Evolutionary conservation across 345 rosid genomes (phyloP).

Genomic region (Pugionium cornutum): DNA sequence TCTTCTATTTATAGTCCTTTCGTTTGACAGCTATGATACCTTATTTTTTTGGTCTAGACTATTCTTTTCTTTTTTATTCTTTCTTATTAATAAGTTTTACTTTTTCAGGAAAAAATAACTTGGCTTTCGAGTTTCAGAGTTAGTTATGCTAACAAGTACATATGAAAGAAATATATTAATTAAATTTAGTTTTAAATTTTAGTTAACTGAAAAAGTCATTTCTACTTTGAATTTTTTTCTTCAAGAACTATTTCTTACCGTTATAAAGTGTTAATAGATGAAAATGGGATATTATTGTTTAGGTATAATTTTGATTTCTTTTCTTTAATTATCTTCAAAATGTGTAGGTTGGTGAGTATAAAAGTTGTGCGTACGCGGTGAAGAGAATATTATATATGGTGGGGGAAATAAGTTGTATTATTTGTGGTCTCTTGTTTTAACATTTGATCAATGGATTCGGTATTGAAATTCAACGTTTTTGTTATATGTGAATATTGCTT

Average conservation of each 20-base stretch:
- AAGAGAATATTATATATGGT: conserved; percentile 30
- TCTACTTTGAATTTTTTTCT: background rate
- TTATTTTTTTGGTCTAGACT: conserved; percentile 28
- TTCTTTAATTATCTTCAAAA: background rate
- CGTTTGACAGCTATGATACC: conserved; percentile 4
- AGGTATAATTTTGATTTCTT: background rate
- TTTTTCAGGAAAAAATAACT: background rate
- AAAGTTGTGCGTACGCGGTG: conserved; percentile 27
- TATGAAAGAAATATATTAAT: background rate
- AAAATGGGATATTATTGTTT: background rate
- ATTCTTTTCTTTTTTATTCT: conserved; percentile 7
- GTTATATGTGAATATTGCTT: background rate
- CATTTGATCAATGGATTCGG: conserved; percentile 22
- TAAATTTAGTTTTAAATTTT: background rate
- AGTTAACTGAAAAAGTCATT: too few relatives aligned
- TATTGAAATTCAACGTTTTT: conserved; percentile 2
- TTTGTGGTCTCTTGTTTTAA: conserved; percentile 26
- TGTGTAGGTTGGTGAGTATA: conserved; percentile 33
- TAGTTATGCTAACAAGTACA: background rate
- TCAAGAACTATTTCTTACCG: background rate
- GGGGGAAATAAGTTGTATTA: conserved; percentile 28
- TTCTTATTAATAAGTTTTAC: conserved; percentile 4
- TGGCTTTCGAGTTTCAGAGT: conserved; percentile 11
- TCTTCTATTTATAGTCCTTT: conserved; percentile 35
- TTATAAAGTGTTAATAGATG: background rate